Percentiles rank a stretch among this genome's conserved stretches.
These are phyloP conservation scores for Funneliformis mosseae DNA, from an alignment of 192 early-diverging fungal species.

Conservation along the genomic window DNA sequence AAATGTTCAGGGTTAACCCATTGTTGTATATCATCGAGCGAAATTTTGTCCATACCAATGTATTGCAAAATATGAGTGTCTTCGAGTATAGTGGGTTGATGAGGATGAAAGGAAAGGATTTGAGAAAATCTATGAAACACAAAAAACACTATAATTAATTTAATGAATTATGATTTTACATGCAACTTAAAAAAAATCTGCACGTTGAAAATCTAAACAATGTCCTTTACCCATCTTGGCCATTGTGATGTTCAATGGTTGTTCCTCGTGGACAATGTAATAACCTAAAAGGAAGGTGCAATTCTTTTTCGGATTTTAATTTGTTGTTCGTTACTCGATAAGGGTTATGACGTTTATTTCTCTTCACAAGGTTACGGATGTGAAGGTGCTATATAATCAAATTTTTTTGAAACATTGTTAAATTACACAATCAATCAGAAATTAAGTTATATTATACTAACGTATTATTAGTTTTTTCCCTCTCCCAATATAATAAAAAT, in stretches of 20 bases:
- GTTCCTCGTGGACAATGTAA: conserved; percentile 23
- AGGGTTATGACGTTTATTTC: not conserved
- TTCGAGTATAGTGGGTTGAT: conserved; percentile 20
- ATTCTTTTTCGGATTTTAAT: conserved; percentile 15
- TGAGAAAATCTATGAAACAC: not conserved
- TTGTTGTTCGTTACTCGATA: not conserved
- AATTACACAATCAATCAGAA: not conserved
- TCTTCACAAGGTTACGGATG: conserved; percentile 15
- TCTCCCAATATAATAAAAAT: too few relatives aligned
- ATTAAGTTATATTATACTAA: not conserved
- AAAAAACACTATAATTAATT: not conserved
- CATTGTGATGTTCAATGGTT: not conserved
- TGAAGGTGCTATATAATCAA: conserved; percentile 17
- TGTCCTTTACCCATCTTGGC: conserved; percentile 11
- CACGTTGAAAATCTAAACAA: not conserved
- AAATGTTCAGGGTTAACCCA: conserved; percentile 24
- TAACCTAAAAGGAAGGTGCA: conserved; percentile 21
- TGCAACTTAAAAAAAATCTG: not conserved
- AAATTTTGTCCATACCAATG: conserved; percentile 28
- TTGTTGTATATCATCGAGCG: conserved; percentile 13
- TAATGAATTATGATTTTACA: not conserved
- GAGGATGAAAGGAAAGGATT: conserved; percentile 24
- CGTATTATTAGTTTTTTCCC: not conserved
- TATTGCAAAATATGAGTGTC: conserved; percentile 4
- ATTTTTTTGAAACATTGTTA: not conserved